Conservation (phyloP, 2,329 filamentous ascomycete species). For the Coniosporium tulheliwenetii region DNA sequence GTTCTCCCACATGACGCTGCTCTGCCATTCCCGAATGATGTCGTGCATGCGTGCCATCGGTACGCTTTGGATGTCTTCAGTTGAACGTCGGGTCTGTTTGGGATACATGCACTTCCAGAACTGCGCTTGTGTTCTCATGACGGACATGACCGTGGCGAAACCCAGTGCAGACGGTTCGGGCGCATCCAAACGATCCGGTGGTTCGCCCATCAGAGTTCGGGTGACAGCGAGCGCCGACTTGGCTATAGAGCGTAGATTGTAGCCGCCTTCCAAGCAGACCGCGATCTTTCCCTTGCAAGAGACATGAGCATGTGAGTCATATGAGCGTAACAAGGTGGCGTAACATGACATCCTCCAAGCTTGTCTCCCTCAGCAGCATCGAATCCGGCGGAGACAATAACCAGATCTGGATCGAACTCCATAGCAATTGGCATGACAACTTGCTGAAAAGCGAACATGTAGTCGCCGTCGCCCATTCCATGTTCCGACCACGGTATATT, state of each 20-base stretch:
- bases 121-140: conserved; percentile 41
- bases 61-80: conserved; percentile 22
- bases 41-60: conserved; percentile 56
- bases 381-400: conserved; percentile 91
- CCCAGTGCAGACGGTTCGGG: conserved; percentile 33
- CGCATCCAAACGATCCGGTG: conserved; percentile 46
- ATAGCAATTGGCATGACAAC: conserved; percentile 91
- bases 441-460: conserved; percentile 89
- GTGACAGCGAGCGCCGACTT: conserved; percentile 84
- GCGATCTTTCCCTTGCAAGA: conserved; percentile 72
- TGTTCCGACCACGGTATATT: conserved; percentile 54
- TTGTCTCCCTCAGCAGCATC: conserved; percentile 90
- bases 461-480: conserved; percentile 90
- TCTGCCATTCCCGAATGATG: conserved; percentile 63
- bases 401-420: conserved; percentile 86
- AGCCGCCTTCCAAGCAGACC: conserved; percentile 89
- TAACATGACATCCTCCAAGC: conserved; percentile 82
- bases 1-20: conserved; percentile 52
- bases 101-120: conserved; percentile 86
- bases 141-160: conserved; percentile 40
- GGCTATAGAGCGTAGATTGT: conserved; percentile 86
- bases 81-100: conserved; percentile 22
- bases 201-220: conserved; percentile 86
- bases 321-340: conserved; percentile 82
- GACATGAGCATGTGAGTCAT: conserved; percentile 99